A percentile compares a stretch with the other conserved stretches of the same genome.
Evolutionary conservation across 805 yeast genomes (phyloP).

Genomic region (Sporopachydermia quercuum): DNA sequence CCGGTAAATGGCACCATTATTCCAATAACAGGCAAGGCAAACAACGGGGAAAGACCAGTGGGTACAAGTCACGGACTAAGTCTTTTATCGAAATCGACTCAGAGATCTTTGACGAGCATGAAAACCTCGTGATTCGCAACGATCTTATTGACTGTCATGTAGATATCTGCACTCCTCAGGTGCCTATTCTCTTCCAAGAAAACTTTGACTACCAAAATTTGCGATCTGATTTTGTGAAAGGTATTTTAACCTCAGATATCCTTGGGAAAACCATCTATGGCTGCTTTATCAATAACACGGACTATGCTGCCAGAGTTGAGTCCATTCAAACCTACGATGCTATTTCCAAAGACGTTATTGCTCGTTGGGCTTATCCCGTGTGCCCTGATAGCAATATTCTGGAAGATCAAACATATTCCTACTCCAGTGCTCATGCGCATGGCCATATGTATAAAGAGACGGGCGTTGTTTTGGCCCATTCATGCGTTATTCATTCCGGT

Average conservation of each 20-base stretch:
- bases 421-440: slow-evolving; percentile 32
- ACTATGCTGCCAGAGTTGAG: slow-evolving; percentile 91
- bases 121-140: slow-evolving; percentile 69
- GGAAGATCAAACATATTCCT: slow-evolving; percentile 57
- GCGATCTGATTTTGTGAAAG: slow-evolving; percentile 78
- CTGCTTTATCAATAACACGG: slow-evolving; percentile 56
- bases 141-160: slow-evolving; percentile 94
- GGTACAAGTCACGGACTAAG: slow-evolving; percentile 31
- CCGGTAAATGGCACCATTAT: slow-evolving; percentile 22
- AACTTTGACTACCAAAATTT: slow-evolving; percentile 87
- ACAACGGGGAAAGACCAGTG: no score
- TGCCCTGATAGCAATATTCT: slow-evolving; percentile 74
- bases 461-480: slow-evolving; percentile 80
- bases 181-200: slow-evolving; percentile 90
- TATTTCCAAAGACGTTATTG: slow-evolving; percentile 75
- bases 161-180: slow-evolving; percentile 88
- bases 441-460: slow-evolving; percentile 83
- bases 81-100: slow-evolving; percentile 45
- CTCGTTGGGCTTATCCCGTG: slow-evolving; percentile 87
- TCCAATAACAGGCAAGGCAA: no score
- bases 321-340: slow-evolving; percentile 90
- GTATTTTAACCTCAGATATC: slow-evolving; percentile 81
- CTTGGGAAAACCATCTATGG: slow-evolving; percentile 85
- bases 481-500: slow-evolving; percentile 70
- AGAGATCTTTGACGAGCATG: slow-evolving; percentile 52